Conservation (phyloP, 2,329 filamentous ascomycete species). For the Talaromyces sp. region DNA sequence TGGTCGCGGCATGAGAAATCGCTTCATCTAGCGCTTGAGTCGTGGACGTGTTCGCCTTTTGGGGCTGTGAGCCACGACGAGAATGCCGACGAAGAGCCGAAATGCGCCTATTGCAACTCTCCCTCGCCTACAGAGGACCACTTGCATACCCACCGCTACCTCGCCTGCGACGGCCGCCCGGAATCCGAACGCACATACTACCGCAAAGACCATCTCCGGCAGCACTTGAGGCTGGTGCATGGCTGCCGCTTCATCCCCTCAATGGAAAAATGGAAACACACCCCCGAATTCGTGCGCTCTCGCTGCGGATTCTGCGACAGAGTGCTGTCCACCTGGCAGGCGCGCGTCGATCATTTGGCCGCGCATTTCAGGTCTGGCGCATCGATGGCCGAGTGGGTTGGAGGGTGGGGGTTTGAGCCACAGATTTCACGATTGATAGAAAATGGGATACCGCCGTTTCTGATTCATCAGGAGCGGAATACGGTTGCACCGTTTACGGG, state of each 20-base stretch:
- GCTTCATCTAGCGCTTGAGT: slow-evolving; percentile 45
- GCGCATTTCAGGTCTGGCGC: slow-evolving; percentile 38
- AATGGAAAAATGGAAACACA: slow-evolving; percentile 56
- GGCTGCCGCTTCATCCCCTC: slow-evolving; percentile 45
- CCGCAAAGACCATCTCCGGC: slow-evolving; percentile 55
- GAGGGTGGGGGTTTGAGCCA: slow-evolving; percentile 41
- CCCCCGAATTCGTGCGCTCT: slow-evolving; percentile 47
- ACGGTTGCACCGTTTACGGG: slow-evolving; percentile 26
- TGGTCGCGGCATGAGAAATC: slow-evolving; percentile 49
- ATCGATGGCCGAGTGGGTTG: slow-evolving; percentile 38
- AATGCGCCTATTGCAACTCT: slow-evolving; percentile 50
- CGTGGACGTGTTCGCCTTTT: slow-evolving; percentile 13
- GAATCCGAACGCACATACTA: slow-evolving; percentile 53
- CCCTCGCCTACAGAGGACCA: slow-evolving; percentile 46
- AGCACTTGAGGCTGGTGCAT: slow-evolving; percentile 55
- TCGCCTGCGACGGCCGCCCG: slow-evolving; percentile 49
- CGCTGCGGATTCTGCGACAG: slow-evolving; percentile 33
- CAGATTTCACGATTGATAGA: slow-evolving; percentile 35
- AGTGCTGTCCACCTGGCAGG: slow-evolving; percentile 29
- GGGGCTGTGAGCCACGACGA: not conserved
- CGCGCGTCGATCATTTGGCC: slow-evolving; percentile 39
- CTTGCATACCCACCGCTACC: slow-evolving; percentile 48
- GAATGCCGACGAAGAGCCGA: slow-evolving; percentile 10
- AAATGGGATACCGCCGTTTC: slow-evolving; percentile 38
- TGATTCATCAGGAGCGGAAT: slow-evolving; percentile 34